These are phyloP conservation scores for Oryza brachyantha DNA, from an alignment of 176 grass and related monocot species.

Conservation along the genomic window DNA sequence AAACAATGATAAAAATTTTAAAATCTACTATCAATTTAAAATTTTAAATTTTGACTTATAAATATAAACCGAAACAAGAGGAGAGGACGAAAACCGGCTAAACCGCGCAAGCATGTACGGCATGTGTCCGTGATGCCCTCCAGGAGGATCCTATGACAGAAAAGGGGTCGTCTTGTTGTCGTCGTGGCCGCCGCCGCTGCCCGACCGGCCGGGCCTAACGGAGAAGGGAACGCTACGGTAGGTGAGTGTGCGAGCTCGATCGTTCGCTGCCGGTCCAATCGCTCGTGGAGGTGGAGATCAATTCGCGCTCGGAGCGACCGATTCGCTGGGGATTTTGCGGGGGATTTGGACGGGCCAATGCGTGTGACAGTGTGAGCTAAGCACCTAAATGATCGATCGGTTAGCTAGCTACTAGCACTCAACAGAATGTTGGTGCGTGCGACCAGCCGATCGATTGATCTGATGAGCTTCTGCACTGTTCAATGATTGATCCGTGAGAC, in stretches of 20 bases:
- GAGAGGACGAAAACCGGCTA: neutral
- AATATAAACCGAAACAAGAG: too few relatives aligned
- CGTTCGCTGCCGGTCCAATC: neutral
- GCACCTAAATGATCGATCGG: slow-evolving; percentile 15
- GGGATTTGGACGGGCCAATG: neutral
- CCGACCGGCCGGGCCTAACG: neutral
- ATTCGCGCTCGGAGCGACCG: neutral
- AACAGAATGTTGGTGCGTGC: slow-evolving; percentile 30
- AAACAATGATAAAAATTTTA: too few relatives aligned
- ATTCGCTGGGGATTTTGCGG: neutral
- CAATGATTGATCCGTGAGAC: neutral
- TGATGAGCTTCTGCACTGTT: neutral
- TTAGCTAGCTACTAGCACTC: slow-evolving; percentile 32
- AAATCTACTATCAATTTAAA: too few relatives aligned
- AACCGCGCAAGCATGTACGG: neutral
- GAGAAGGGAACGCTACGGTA: neutral
- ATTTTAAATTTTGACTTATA: too few relatives aligned
- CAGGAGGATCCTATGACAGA: slow-evolving; percentile 12
- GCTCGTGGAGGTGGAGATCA: neutral
- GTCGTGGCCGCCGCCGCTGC: neutral
- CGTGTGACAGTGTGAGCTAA: neutral
- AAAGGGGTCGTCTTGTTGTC: slow-evolving; percentile 17
- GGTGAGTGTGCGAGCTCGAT: neutral
- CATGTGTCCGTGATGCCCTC: too few relatives aligned
- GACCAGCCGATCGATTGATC: neutral